Evolutionary conservation across 139 green algal species (phyloP).

Genomic region (Parachlorella kessleri): DNA sequence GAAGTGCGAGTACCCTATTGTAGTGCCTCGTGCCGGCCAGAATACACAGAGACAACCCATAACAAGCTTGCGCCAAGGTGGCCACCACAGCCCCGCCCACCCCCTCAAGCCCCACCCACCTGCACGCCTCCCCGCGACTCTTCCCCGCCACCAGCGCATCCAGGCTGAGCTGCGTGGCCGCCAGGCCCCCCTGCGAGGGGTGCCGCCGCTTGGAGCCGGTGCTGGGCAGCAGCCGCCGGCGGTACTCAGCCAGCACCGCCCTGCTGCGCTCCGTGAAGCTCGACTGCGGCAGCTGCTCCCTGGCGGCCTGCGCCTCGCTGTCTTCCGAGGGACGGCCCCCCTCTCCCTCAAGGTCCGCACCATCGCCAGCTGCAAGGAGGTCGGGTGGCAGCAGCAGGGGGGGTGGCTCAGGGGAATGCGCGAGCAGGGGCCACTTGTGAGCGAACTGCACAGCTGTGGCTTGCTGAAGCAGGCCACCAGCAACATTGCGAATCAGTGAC

Average conservation of each 20-base stretch:
- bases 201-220: conserved; percentile 31
- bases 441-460: too few species aligned
- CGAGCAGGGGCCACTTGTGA: too few species aligned
- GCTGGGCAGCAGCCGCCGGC: conserved; percentile 14
- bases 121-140: conserved; percentile 23
- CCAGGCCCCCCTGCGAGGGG: conserved; percentile 12
- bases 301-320: background rate
- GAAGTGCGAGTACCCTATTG: too few species aligned
- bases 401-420: too few species aligned
- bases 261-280: conserved; percentile 36
- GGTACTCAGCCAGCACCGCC: conserved; percentile 34
- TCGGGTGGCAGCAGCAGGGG: too few species aligned
- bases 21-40: too few species aligned
- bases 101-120: background rate
- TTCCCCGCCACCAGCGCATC: conserved; percentile 41
- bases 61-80: background rate
- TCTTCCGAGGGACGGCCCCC: too few species aligned
- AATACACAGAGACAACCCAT: too few species aligned
- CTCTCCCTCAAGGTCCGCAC: too few species aligned
- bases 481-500: too few species aligned
- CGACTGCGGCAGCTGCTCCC: background rate
- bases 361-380: too few species aligned
- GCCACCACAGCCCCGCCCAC: background rate
- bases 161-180: conserved; percentile 9
- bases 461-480: too few species aligned